Evolutionary conservation across 177 flowering plant species (phyloP), one percentile per base, ranked within the genome.

Genomic region (Telopea speciosissima): DNA sequence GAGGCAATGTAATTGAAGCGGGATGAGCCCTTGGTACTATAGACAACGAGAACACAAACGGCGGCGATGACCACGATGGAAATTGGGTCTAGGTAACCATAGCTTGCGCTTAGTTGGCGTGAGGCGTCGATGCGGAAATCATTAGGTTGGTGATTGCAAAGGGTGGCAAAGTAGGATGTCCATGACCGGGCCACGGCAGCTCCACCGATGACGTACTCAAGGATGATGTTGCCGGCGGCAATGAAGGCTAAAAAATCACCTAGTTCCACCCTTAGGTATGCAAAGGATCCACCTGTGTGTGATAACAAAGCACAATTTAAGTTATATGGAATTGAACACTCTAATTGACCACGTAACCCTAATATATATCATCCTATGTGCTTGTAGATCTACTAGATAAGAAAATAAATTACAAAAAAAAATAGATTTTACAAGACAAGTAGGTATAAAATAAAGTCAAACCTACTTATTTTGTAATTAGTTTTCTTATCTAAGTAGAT

Each of bases 11-110:
- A 85, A 70, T 85, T 87, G 74, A 87, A 73, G 8, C 84, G 72
- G 0, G 88, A 85, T 0, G 88, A 82, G 16, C 85, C 87, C 49
- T 83, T 87, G 0, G 78, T 85, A 76, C 88, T 83, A 5, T 69
- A 24, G 16, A 72, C 75, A 4, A 88, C 90, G 22, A 74, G 16
- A 36, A 77, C 12, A 23, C 85, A 78, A 8, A 86, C 44, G 14
- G 70, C 21, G 12, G 45, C 14, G 24, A 74, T 63, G 17, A 86
- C 71, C 6, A 28, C 78, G 2, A 85, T 81, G 0, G 89, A 83
- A 5, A 84, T 80, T 1, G 89, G 90, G 70, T 87, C 90, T 6
- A 85, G 80, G 25, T 82, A 77, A 67, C 63, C 68, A 76, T 79
- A 83, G 58, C 73, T 68, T 8, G 24, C 40, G 14, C 66, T 42